Percentiles rank a stretch among this genome's conserved stretches.
These are phyloP conservation scores for Mycena albidolilacea DNA, from an alignment of 768 basidiomycete species.

Conservation along the genomic window DNA sequence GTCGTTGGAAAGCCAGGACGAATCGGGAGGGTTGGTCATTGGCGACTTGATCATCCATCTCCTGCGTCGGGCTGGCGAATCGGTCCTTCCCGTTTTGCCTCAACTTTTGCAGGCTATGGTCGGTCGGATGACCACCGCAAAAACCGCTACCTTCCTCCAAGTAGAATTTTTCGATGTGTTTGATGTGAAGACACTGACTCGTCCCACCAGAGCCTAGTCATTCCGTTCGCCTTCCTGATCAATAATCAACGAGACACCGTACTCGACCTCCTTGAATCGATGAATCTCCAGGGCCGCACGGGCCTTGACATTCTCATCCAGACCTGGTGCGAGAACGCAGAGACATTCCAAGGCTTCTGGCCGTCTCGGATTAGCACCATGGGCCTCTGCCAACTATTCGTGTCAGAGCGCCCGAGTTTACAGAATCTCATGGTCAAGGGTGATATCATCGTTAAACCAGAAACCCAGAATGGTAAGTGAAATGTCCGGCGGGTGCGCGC, in stretches of 20 bases:
- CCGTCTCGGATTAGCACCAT: constrained; percentile 88
- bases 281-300: constrained; percentile 69
- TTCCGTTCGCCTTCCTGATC: constrained; percentile 96
- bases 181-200: constrained; percentile 13
- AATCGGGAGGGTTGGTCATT: constrained; percentile 93
- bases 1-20: constrained; percentile 84
- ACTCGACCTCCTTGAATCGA: constrained; percentile 81
- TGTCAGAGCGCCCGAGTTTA: constrained; percentile 75
- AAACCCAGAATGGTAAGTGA: constrained; percentile 83
- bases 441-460: constrained; percentile 88
- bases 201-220: constrained; percentile 77
- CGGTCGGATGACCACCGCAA: constrained; percentile 83
- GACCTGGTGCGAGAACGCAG: constrained; percentile 95
- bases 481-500: constrained; percentile 6
- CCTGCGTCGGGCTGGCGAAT: constrained; percentile 84
- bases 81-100: constrained; percentile 88
- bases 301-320: constrained; percentile 91
- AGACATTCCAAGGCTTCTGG: constrained; percentile 97
- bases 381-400: constrained; percentile 83
- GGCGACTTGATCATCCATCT: constrained; percentile 97
- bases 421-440: constrained; percentile 87
- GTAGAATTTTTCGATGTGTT: constrained; percentile 52
- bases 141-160: constrained; percentile 94
- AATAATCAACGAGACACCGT: constrained; percentile 89
- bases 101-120: constrained; percentile 91